phyloP scores from a whole-genome alignment of 345 rosid species.

The Aurinia saxatilis region DNA sequence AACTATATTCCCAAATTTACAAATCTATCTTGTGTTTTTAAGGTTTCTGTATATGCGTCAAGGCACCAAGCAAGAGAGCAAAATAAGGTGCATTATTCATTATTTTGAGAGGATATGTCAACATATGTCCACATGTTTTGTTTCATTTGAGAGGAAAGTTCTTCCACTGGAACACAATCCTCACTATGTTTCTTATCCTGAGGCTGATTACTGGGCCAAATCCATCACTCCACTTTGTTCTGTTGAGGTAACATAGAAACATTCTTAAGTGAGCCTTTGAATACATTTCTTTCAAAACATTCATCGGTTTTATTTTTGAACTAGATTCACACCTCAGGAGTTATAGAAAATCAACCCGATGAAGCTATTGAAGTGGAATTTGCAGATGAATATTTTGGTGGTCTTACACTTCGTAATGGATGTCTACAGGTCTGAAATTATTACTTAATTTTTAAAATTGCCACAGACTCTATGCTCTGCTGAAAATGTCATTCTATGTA shows the following conservation, averaged over 20 bases:
- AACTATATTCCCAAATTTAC: background rate
- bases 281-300: background rate
- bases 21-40: conserved; percentile 8
- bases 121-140: conserved; percentile 51
- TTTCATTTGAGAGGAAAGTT: conserved; percentile 80
- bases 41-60: conserved; percentile 48
- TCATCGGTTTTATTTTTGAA: background rate
- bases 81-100: conserved; percentile 56
- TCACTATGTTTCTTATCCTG: conserved; percentile 37
- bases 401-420: conserved; percentile 67
- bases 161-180: conserved; percentile 36
- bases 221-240: conserved; percentile 53
- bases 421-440: conserved; percentile 56
- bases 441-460: background rate
- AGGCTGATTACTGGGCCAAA: conserved; percentile 53
- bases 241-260: conserved; percentile 45
- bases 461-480: background rate
- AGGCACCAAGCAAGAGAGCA: conserved; percentile 46
- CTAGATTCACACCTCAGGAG: conserved; percentile 54
- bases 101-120: conserved; percentile 64
- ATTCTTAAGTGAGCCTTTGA: background rate
- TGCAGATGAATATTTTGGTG: conserved; percentile 82
- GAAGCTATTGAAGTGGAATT: conserved; percentile 79
- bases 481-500: conserved; percentile 15
- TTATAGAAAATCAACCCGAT: conserved; percentile 59